Conservation (phyloP, 2,329 filamentous ascomycete species). For the Dactylonectria macrodidyma region DNA sequence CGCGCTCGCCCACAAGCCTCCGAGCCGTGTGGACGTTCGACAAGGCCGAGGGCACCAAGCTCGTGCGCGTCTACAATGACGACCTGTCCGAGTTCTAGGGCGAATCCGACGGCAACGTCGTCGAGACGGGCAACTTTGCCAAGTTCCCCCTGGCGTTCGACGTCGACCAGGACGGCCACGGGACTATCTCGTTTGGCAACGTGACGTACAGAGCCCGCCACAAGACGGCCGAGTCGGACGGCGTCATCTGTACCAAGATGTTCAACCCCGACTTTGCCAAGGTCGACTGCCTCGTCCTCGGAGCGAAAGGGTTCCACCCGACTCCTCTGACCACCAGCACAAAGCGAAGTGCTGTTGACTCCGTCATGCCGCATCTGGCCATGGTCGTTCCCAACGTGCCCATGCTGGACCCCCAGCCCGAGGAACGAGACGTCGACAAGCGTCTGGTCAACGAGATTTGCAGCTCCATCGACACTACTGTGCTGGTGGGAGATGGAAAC, state of each 20-base stretch:
- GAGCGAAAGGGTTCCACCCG: neutral
- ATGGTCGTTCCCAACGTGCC: too few relatives aligned
- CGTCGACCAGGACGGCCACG: conserved; percentile 12
- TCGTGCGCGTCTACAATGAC: conserved; percentile 13
- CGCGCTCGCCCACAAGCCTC: too few relatives aligned
- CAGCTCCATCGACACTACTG: neutral
- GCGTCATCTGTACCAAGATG: conserved; percentile 16
- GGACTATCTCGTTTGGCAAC: conserved; percentile 24
- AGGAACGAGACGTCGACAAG: neutral
- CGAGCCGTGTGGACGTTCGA: too few relatives aligned
- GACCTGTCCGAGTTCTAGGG: conserved; percentile 20
- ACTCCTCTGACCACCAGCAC: neutral
- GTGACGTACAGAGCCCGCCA: conserved; percentile 11
- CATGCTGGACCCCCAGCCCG: too few relatives aligned
- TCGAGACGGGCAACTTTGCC: conserved; percentile 6
- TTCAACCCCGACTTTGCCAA: conserved; percentile 11
- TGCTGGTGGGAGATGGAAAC: conserved; percentile 20
- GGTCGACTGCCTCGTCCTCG: conserved; percentile 19
- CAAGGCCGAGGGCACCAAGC: neutral
- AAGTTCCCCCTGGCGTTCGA: conserved; percentile 19
- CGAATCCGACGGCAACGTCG: conserved; percentile 7
- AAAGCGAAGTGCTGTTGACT: too few relatives aligned
- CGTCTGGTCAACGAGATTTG: neutral
- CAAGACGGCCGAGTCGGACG: conserved; percentile 19
- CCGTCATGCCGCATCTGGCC: too few relatives aligned